Evolutionary conservation across 371 early-diverging fungal species (phyloP), one percentile per base, ranked within the genome.

Genomic region (Mucor plumbeus): DNA sequence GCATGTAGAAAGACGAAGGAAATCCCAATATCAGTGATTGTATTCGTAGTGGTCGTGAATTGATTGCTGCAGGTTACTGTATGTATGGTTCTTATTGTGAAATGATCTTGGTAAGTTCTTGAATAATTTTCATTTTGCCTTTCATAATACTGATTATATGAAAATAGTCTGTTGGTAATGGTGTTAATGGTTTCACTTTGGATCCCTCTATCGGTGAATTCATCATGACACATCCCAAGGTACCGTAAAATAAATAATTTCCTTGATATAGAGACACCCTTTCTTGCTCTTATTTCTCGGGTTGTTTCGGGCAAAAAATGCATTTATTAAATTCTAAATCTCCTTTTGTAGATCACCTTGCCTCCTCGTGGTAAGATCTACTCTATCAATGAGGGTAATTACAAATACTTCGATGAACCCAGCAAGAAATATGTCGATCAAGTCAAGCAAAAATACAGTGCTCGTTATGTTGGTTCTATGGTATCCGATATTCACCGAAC

Each of bases 401-500:
- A 94, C 70, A 86, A 89, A 72, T 92, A 94, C 81, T 99, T 95
- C 88, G 93, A 96, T 79, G 86, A 85, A 17, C 91, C 96, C 17
- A 91, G 92, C 75, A 91, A 89, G 68, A 91, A 91, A 59, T 99
- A 99, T 80, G 90, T 99, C 64, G 87, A 94, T 69, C 78, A 87
- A 8, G 80, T 99, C 82, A 95, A 91, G 82, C 88, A 92, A 61
- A 95, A 97, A 14, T 99, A 97, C 85, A 91, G 94, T 19, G 95
- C 97, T 21, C 91, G 99, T 75, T 99, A 99, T 81, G 95, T 97
- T 50, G 99, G 99, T 14, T 95, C 95, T 61, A 98, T 99, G 99
- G 99, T 99, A 21, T 97, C 98, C 64, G 99, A 99, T 85, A 96
- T 99, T 35, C 99, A 98, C 87, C 91, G 99, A 70, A 99, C 99